Evolutionary conservation across 192 early-diverging fungal species (phyloP).

Genomic region (Backusella macrospora): DNA sequence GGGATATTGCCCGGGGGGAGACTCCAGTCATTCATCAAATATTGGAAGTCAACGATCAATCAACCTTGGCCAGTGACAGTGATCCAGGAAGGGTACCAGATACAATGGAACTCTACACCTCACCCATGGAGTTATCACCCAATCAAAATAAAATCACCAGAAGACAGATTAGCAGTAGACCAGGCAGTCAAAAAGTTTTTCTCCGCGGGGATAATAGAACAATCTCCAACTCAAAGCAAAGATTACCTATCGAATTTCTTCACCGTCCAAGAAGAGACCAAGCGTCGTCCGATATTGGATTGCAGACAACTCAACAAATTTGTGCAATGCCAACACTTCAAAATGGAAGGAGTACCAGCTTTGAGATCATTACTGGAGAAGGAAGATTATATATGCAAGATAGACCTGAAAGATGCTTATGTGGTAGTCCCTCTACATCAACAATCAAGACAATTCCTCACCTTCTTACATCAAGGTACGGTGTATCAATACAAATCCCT

Average conservation of each 20-base stretch:
- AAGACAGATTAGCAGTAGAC: neutral
- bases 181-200: slow-evolving; percentile 13
- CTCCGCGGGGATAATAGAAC: neutral
- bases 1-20: too few relatives aligned
- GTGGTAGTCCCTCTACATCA: slow-evolving; percentile 23
- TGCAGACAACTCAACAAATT: slow-evolving; percentile 9
- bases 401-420: too few relatives aligned
- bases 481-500: slow-evolving; percentile 21
- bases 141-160: too few relatives aligned
- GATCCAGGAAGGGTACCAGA: too few relatives aligned
- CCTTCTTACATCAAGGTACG: neutral
- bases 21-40: too few relatives aligned
- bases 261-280: slow-evolving; percentile 16
- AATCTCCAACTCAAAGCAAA: slow-evolving; percentile 1
- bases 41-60: too few relatives aligned
- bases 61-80: too few relatives aligned
- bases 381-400: slow-evolving; percentile 17
- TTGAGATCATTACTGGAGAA: slow-evolving; percentile 15
- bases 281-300: slow-evolving; percentile 15
- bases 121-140: too few relatives aligned
- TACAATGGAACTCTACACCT: too few relatives aligned
- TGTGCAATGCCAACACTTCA: slow-evolving; percentile 26
- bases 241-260: too few relatives aligned
- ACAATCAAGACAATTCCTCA: neutral
- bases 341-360: too few relatives aligned